Evolutionary conservation across 495 filamentous ascomycete genomes (phyloP).

Genomic region (Hypoxylon subgilvum): DNA sequence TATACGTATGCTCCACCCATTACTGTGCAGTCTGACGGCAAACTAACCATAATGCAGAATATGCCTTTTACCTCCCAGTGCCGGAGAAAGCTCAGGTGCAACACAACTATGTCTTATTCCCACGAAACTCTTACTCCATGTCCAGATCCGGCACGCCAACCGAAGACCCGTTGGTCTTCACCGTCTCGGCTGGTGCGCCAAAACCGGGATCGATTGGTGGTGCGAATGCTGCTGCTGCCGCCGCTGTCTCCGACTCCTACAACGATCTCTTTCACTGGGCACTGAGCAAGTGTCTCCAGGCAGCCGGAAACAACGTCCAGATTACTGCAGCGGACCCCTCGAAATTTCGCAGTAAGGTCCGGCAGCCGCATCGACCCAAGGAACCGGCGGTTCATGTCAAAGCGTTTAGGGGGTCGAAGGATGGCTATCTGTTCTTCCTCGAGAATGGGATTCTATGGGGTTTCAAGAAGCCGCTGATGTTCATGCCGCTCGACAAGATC

Average conservation of each 20-base stretch:
- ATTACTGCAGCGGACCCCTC: conserved; percentile 73
- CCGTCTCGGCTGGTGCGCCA: conserved; percentile 72
- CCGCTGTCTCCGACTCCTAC: conserved; percentile 65
- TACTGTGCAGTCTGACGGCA: neutral
- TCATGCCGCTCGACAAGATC: conserved; percentile 79
- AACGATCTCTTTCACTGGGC: conserved; percentile 66
- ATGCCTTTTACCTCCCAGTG: conserved; percentile 80
- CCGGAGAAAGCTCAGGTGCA: conserved; percentile 90
- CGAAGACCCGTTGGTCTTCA: conserved; percentile 83
- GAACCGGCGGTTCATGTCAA: conserved; percentile 94
- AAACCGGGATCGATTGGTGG: conserved; percentile 65
- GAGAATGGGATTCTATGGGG: conserved; percentile 86
- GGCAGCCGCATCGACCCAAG: conserved; percentile 83
- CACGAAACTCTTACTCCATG: conserved; percentile 65
- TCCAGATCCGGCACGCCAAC: conserved; percentile 40
- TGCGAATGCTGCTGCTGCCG: conserved; percentile 49
- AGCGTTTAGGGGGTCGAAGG: conserved; percentile 90
- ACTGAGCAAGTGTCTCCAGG: conserved; percentile 65
- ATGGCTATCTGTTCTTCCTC: conserved; percentile 91
- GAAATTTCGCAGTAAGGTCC: conserved; percentile 76
- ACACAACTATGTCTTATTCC: conserved; percentile 87
- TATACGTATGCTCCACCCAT: conserved; percentile 65
- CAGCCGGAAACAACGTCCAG: conserved; percentile 57
- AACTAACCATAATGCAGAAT: conserved; percentile 58
- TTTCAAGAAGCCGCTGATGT: conserved; percentile 93